These are phyloP conservation scores for Quercus glauca DNA, from an alignment of 306 rosid species.

Conservation along the genomic window DNA sequence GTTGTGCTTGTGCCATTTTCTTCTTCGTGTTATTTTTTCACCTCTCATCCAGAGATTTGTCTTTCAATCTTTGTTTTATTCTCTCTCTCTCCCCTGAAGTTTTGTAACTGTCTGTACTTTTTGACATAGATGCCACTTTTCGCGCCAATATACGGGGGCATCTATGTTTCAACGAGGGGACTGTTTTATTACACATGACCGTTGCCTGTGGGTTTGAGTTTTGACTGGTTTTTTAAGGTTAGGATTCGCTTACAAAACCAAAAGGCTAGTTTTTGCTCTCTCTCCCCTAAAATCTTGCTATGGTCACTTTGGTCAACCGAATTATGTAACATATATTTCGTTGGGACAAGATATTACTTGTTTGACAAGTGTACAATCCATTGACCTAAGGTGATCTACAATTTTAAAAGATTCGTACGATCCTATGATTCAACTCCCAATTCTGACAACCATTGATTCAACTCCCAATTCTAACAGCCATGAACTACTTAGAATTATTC, in stretches of 20 bases:
- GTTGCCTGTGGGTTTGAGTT: conserved; percentile 27
- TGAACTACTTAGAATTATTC: too few relatives aligned
- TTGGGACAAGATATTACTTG: background rate
- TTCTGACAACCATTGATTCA: too few relatives aligned
- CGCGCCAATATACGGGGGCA: conserved; percentile 45
- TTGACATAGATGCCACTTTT: conserved; percentile 46
- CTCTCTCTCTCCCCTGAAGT: conserved; percentile 7
- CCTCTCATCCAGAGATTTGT: background rate
- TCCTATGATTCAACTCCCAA: too few relatives aligned
- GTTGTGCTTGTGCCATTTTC: conserved; percentile 55
- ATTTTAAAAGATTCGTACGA: too few relatives aligned
- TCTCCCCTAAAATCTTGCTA: conserved; percentile 19
- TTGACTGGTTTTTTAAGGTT: conserved; percentile 36
- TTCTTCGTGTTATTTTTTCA: background rate
- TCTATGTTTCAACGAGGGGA: conserved; percentile 22
- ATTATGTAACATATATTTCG: background rate
- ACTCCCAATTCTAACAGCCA: too few relatives aligned
- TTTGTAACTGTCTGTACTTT: conserved; percentile 32
- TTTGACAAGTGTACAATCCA: background rate
- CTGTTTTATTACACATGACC: conserved; percentile 28
- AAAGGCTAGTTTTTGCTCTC: background rate
- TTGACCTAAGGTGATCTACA: too few relatives aligned
- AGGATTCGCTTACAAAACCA: conserved; percentile 1
- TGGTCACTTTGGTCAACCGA: background rate
- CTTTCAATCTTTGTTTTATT: conserved; percentile 10